A percentile compares a stretch with the other conserved stretches of the same genome.
Evolutionary conservation across 2,329 filamentous ascomycete species (phyloP).

Genomic region (Niveomyces coronatus): DNA sequence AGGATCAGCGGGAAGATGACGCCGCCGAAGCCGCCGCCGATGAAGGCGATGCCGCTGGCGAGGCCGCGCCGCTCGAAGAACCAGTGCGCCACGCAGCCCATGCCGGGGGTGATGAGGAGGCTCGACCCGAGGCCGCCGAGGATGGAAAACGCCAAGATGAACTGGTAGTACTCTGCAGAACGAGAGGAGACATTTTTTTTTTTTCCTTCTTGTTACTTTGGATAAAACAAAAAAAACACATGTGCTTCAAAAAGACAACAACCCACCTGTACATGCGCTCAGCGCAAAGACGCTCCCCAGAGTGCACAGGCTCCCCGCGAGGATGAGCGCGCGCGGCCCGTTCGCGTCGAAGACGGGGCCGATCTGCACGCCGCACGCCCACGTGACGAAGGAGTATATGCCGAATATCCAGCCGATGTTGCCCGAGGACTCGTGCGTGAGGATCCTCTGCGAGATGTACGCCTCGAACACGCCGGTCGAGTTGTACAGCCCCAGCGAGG

Average conservation of each 20-base stretch:
- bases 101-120: slow-evolving; percentile 65
- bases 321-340: not conserved
- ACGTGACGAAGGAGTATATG: slow-evolving; percentile 55
- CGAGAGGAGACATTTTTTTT: not conserved
- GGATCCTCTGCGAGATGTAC: slow-evolving; percentile 49
- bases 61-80: slow-evolving; percentile 60
- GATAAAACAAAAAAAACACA: no score
- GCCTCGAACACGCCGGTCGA: slow-evolving; percentile 53
- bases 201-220: no score
- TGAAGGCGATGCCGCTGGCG: slow-evolving; percentile 65
- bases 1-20: slow-evolving; percentile 33
- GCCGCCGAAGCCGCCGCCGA: slow-evolving; percentile 55
- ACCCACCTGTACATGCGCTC: slow-evolving; percentile 50
- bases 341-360: slow-evolving; percentile 53
- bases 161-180: slow-evolving; percentile 59
- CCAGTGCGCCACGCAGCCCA: slow-evolving; percentile 65
- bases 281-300: slow-evolving; percentile 52
- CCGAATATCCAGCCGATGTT: slow-evolving; percentile 60
- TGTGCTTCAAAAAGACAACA: no score
- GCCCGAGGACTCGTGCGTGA: slow-evolving; percentile 43
- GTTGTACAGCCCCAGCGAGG: slow-evolving; percentile 53
- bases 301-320: slow-evolving; percentile 23
- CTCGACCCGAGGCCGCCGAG: slow-evolving; percentile 58
- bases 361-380: slow-evolving; percentile 57
- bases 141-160: slow-evolving; percentile 63